These are phyloP conservation scores for Massariosphaeria phaeospora DNA, from an alignment of 495 filamentous ascomycete genomes.

Conservation along the genomic window DNA sequence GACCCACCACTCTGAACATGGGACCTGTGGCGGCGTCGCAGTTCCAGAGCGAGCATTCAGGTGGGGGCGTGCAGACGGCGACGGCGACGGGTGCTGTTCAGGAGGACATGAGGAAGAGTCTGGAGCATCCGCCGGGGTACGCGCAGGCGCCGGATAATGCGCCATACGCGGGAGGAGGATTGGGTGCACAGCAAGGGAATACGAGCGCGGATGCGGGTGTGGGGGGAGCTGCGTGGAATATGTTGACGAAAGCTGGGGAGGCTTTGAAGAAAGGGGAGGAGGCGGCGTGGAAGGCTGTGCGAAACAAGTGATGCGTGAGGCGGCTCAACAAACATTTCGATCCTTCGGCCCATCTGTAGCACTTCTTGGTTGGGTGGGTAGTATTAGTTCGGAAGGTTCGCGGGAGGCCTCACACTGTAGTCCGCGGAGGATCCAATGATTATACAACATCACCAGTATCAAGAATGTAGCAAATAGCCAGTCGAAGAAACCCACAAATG, in stretches of 20 bases:
- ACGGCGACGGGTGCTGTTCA: neutral
- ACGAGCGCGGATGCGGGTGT: conserved; percentile 9
- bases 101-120: conserved; percentile 11
- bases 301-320: conserved; percentile 6
- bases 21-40: conserved; percentile 18
- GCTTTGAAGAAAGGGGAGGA: conserved; percentile 28
- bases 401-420: no score
- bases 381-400: no score
- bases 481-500: conserved; percentile 13
- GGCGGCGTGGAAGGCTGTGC: conserved; percentile 25
- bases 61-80: conserved; percentile 1
- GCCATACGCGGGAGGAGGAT: neutral
- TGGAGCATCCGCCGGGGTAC: conserved; percentile 25
- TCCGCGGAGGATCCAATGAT: no score
- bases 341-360: no score
- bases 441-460: conserved; percentile 11
- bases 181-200: neutral
- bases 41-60: conserved; percentile 14
- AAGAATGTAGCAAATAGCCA: conserved; percentile 7
- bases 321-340: neutral
- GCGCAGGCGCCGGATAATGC: conserved; percentile 10
- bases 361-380: no score
- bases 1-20: conserved; percentile 21
- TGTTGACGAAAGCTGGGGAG: conserved; percentile 23
- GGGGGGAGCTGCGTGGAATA: conserved; percentile 20